Percentiles rank a stretch among this genome's conserved stretches.
Evolutionary conservation across 768 basidiomycete genomes (phyloP).

Genomic region (Dacryopinax primogenitus): DNA sequence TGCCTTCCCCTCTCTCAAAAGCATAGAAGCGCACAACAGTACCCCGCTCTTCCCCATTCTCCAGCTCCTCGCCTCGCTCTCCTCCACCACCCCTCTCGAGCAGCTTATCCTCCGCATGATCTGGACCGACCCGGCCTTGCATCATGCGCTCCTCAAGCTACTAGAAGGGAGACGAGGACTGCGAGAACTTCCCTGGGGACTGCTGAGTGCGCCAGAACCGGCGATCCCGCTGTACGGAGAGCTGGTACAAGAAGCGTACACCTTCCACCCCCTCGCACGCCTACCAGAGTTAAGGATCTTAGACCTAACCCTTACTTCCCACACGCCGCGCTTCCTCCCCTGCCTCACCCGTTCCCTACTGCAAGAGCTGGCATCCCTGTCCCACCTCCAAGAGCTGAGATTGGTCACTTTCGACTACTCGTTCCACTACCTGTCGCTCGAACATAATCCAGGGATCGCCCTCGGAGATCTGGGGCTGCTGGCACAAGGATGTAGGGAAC

Average conservation of each 20-base stretch:
- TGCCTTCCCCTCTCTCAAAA: not conserved
- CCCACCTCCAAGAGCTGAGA: not conserved
- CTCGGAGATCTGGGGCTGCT: not conserved
- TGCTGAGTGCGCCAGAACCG: not conserved
- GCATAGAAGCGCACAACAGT: not conserved
- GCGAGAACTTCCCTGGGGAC: not conserved
- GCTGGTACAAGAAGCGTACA: not conserved
- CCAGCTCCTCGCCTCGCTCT: not conserved
- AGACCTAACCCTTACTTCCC: not conserved
- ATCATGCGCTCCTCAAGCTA: not conserved
- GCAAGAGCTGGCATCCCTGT: not conserved
- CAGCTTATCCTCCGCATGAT: not conserved
- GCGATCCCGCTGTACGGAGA: no score
- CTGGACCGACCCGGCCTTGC: not conserved
- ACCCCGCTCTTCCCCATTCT: not conserved
- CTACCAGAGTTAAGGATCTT: not conserved
- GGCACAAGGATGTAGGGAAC: not conserved
- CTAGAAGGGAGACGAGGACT: not conserved
- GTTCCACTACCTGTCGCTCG: not conserved
- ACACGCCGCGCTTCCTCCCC: not conserved
- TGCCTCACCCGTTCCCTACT: not conserved
- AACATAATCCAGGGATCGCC: not conserved
- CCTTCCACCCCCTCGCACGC: not conserved
- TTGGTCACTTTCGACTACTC: constrained; percentile 1
- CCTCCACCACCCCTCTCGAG: not conserved